Evolutionary conservation across 768 basidiomycete genomes (phyloP).

Genomic region (Tulasnella sp.): DNA sequence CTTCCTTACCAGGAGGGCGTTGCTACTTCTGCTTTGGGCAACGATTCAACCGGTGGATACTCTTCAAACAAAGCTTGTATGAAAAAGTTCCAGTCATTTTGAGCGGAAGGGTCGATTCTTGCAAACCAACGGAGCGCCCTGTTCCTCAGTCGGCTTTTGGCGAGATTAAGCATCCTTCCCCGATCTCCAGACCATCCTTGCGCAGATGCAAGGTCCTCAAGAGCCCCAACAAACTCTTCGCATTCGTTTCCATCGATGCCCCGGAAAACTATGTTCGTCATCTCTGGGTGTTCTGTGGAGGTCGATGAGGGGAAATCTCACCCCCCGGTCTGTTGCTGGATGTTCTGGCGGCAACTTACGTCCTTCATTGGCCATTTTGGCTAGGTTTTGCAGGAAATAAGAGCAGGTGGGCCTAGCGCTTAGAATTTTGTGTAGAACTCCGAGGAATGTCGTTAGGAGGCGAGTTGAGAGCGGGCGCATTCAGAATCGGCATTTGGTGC

Average conservation of each 20-base stretch:
- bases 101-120: neutral
- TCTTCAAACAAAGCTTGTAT: neutral
- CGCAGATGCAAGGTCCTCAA: neutral
- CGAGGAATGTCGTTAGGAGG: no score
- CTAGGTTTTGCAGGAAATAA: no score
- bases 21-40: no score
- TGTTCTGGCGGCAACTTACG: no score
- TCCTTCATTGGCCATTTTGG: neutral
- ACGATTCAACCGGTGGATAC: neutral
- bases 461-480: no score
- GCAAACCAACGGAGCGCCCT: neutral
- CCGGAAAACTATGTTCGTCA: neutral
- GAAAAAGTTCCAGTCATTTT: neutral
- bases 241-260: neutral
- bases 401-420: no score
- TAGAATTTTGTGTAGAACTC: no score
- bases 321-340: no score
- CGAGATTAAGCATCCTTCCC: neutral
- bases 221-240: neutral
- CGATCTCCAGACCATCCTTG: neutral
- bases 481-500: no score
- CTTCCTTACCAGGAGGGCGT: no score
- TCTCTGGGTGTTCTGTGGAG: no score
- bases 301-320: no score
- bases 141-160: neutral